Evolutionary conservation across 2,329 filamentous ascomycete species (phyloP).

Genomic region (Aspergillus sojae): DNA sequence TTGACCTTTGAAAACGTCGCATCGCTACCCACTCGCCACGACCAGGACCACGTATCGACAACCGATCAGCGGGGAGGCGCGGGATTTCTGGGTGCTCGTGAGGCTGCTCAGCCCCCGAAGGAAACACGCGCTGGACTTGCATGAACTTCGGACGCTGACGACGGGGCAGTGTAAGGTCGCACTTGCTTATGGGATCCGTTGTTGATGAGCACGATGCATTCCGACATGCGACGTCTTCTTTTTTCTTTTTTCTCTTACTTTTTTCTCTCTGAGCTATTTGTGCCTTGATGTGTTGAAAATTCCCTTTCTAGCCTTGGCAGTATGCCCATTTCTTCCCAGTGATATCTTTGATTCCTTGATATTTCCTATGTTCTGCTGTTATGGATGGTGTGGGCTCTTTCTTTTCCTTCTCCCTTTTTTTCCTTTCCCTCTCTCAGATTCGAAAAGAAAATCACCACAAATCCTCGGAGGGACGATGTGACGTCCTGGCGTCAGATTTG

Average conservation of each 20-base stretch:
- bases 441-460: neutral
- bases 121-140: slow-evolving; percentile 25
- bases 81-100: slow-evolving; percentile 13
- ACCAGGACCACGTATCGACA: slow-evolving; percentile 1
- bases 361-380: slow-evolving; percentile 29
- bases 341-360: slow-evolving; percentile 25
- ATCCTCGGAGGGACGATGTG: neutral
- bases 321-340: slow-evolving; percentile 15
- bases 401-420: neutral
- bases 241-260: slow-evolving; percentile 10
- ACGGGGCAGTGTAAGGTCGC: slow-evolving; percentile 6
- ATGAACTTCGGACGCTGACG: slow-evolving; percentile 20
- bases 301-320: slow-evolving; percentile 9
- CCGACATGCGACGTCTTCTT: slow-evolving; percentile 8
- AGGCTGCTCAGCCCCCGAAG: slow-evolving; percentile 18
- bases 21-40: neutral
- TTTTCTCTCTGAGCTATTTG: slow-evolving; percentile 14
- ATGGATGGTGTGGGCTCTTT: slow-evolving; percentile 6
- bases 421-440: neutral
- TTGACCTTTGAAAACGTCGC: neutral
- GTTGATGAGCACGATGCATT: neutral
- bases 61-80: neutral
- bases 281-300: slow-evolving; percentile 22
- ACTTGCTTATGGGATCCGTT: neutral
- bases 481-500: neutral